phyloP scores from a whole-genome alignment of 768 basidiomycete species.

The Auriscalpium orientale region DNA sequence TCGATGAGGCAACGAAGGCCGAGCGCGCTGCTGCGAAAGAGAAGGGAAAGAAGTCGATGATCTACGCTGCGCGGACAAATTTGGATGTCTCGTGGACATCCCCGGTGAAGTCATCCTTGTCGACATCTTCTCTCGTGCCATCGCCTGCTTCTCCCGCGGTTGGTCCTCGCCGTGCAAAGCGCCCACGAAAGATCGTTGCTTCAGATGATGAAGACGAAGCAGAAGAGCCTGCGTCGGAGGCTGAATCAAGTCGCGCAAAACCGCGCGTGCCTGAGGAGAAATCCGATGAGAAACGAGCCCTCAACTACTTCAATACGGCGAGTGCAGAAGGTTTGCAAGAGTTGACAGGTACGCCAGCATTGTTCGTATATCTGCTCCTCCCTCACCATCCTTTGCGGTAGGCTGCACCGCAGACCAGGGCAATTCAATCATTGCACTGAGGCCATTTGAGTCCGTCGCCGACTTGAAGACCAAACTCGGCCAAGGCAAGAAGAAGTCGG shows the following conservation, averaged over 20 bases:
- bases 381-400: conserved; percentile 22
- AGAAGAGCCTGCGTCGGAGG: conserved; percentile 42
- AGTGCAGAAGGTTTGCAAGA: conserved; percentile 61
- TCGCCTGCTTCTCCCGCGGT: conserved; percentile 38
- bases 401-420: conserved; percentile 83
- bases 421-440: conserved; percentile 60
- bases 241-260: conserved; percentile 29
- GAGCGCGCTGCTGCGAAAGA: conserved; percentile 58
- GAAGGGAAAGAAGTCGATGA: conserved; percentile 76
- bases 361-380: background rate
- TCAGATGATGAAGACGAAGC: conserved; percentile 57
- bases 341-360: conserved; percentile 50
- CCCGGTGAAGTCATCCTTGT: conserved; percentile 30
- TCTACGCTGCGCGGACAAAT: conserved; percentile 60
- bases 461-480: conserved; percentile 71
- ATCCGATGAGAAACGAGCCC: conserved; percentile 41
- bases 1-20: conserved; percentile 68
- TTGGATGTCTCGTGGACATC: conserved; percentile 39
- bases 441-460: conserved; percentile 73
- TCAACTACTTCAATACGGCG: conserved; percentile 65
- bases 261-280: conserved; percentile 25
- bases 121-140: conserved; percentile 28
- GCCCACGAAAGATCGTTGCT: conserved; percentile 54
- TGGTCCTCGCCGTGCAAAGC: conserved; percentile 36
- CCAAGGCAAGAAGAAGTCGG: conserved; percentile 82